Base-by-base conservation (phyloP, 2,329 filamentous ascomycete species). In the Coniosporium tulheliwenetii region DNA sequence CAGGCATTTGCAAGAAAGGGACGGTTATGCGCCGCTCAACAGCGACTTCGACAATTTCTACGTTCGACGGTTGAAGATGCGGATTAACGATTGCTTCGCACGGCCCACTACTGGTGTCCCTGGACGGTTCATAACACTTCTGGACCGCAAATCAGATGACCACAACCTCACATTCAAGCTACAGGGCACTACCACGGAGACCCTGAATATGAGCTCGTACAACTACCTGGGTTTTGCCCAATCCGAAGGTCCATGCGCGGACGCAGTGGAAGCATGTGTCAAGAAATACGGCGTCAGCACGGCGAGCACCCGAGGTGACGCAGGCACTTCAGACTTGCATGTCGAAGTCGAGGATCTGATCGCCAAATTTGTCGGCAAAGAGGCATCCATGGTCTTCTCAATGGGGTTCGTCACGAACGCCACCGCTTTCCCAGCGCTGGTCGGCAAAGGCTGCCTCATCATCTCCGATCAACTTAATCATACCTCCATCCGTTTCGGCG, bases 11-110 rank as follows among this genome's bases (percentile, higher is more conserved):
- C 82, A 82, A 57, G 73, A 81, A 32, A 74, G 77, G 48, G 85
- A 94, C 57, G 91, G 91, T 46, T 96, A 94, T 56, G 91, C 89
- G 9, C 86, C 91, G 2, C 71, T 98, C 48, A 96, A 95, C 62
- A 93, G 86, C 53, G 91, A 98, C 62, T 98, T 98, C 57, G 91
- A 98, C 68, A 96, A 89, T 62, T 98, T 98, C 62, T 98, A 98
- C 63, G 85, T 89, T 43, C 77, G 91, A 43, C 75, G 91, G 45
- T 63, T 98, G 56, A 96, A 98, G 70, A 75, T 86, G 67, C 79
- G 91, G 47, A 85, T 98, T 56, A 93, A 96, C 52, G 91, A 98
- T 62, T 94, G 86, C 67, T 98, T 98, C 59, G 82, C 89, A 50
- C 77, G 91, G 39, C 85, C 89, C 10, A 86, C 83, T 26, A 93